Conservation (phyloP, 164 flowering plant species). For the Platanus orientalis region DNA sequence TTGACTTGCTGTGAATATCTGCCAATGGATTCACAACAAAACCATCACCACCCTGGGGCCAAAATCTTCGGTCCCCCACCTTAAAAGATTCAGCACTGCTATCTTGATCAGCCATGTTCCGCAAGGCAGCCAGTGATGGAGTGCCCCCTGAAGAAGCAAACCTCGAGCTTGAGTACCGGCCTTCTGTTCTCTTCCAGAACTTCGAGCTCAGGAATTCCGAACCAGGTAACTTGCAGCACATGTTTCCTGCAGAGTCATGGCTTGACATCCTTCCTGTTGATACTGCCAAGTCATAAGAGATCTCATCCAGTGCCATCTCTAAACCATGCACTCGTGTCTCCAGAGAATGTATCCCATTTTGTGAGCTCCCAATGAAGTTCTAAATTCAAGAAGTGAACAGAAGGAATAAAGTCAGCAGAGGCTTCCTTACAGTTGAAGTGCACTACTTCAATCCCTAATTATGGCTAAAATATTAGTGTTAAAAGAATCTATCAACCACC, state of each 20-base stretch:
- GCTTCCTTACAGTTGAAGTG: not conserved
- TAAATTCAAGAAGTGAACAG: conserved; percentile 18
- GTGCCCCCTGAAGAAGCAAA: conserved; percentile 35
- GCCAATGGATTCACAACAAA: conserved; percentile 83
- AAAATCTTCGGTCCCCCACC: conserved; percentile 41
- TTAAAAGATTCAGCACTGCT: conserved; percentile 25
- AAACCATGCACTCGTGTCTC: conserved; percentile 93
- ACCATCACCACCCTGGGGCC: conserved; percentile 43
- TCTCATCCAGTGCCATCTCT: conserved; percentile 78
- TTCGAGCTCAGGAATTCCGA: conserved; percentile 84
- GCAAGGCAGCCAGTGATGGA: conserved; percentile 28
- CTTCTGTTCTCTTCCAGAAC: conserved; percentile 70
- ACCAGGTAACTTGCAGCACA: conserved; percentile 75
- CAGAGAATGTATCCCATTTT: conserved; percentile 70
- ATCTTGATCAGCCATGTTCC: conserved; percentile 29
- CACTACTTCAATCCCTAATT: conserved; percentile 5
- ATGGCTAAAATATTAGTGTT: not conserved
- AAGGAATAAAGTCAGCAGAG: conserved; percentile 1
- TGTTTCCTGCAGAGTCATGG: conserved; percentile 26
- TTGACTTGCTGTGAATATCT: conserved; percentile 36
- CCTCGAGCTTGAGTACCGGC: conserved; percentile 37
- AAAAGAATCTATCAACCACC: too few relatives aligned
- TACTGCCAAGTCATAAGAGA: conserved; percentile 71
- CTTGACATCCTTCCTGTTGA: conserved; percentile 58
- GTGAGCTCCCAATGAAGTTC: conserved; percentile 86